Evolutionary conservation across 73 alveolate species (phyloP), one percentile per base, ranked within the genome.

Genomic region (Blepharisma japonicum): DNA sequence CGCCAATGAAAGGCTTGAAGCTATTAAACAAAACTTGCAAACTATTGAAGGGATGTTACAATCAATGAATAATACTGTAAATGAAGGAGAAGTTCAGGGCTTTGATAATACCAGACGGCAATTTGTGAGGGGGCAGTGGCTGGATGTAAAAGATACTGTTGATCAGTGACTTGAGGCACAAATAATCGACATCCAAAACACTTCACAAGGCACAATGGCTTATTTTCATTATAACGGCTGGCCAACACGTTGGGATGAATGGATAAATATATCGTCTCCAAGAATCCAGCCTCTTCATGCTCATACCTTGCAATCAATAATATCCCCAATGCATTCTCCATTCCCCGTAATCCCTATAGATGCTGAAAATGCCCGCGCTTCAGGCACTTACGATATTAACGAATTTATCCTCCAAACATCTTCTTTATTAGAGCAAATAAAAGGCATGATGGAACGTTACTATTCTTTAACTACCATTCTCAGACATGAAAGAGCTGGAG

Each of bases 161-260:
- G 94, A 94, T 55, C 91, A 94, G 91, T 94, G 98, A 96, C 84
- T 94, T 51, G 98, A 94, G 82, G 98, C 97, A 8, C 93, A 94
- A 81, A 87, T 94, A 32, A 78, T 89, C 18, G 90, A 91, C 68
- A 86, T 91, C 45, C 81, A 81, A 79, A 90, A 88, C 67, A 77
- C 79, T 53, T 68, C 88, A 77, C 94, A 87, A 8, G 80, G 80
- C 14, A 14, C 56, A 38, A 39, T 45, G 82, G 94, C 89, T 8
- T 94, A 77, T 80, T 83, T 94, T 6, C 98, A 94, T 81, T 94
- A 94, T 77, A 94, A 94, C 83, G 98, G 98, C 8, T 94, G 98
- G 98, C 97, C 97, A 5, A 77, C 90, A 0, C 80, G 96, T 54
- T 94, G 98, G 98, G 98, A 94, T 84, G 98, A 94, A 86, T 94